Percentiles rank a stretch among this genome's conserved stretches.
phyloP scores from a whole-genome alignment of 345 rosid species.

The Syzygium jambos region DNA sequence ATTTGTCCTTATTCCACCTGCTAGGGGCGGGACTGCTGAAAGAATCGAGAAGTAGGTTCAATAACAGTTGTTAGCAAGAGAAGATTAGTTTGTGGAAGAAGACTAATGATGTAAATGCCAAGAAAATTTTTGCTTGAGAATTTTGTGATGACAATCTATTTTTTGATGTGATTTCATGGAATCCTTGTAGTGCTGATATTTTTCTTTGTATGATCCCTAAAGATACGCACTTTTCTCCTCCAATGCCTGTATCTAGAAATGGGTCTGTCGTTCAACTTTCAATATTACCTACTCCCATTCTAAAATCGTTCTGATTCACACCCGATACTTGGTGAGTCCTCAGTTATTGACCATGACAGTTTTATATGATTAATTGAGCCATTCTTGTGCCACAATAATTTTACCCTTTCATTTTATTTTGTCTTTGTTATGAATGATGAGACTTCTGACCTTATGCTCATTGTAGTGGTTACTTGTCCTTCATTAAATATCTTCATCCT shows the following conservation, averaged over 20 bases:
- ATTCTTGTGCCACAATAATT: not conserved
- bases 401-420: not conserved
- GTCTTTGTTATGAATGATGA: not conserved
- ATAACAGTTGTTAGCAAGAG: not conserved
- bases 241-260: not conserved
- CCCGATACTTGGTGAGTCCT: not conserved
- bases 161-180: not conserved
- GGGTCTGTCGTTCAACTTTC: not conserved
- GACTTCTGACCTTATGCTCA: not conserved
- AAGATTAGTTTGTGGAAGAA: not conserved
- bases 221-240: not conserved
- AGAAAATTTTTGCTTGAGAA: not conserved
- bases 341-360: not conserved
- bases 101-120: not conserved
- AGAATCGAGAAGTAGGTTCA: not conserved
- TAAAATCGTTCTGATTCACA: not conserved
- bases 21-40: not conserved
- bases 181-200: not conserved
- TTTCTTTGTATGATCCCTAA: not conserved
- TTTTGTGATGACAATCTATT: not conserved
- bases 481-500: not conserved
- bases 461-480: not conserved
- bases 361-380: not conserved
- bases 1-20: not conserved
- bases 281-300: not conserved